phyloP scores from a whole-genome alignment of 2,329 filamentous ascomycete species.

The Epichloe typhina region DNA sequence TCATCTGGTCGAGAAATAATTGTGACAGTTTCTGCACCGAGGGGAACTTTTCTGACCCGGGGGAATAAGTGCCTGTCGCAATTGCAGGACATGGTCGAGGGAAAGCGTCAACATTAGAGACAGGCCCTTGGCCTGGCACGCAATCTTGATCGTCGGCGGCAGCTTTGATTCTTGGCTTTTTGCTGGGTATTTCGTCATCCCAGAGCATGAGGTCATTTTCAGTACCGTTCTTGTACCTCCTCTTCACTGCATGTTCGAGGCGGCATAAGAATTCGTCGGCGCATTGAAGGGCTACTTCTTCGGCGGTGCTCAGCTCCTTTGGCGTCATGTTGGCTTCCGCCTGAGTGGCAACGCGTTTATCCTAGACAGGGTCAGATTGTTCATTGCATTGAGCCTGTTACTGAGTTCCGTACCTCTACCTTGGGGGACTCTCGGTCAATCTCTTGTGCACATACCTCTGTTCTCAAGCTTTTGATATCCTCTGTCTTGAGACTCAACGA shows the following conservation, averaged over 20 bases:
- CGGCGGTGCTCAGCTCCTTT: not conserved
- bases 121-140: not conserved
- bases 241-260: not conserved
- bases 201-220: not conserved
- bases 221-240: not conserved
- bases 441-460: not conserved
- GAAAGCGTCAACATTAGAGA: not conserved
- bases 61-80: not conserved
- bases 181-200: not conserved
- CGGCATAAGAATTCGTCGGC: not conserved
- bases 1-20: not conserved
- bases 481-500: not conserved
- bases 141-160: too few relatives aligned
- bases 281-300: not conserved
- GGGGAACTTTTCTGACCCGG: not conserved
- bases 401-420: not conserved
- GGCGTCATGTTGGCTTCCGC: not conserved
- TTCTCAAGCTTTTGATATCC: not conserved
- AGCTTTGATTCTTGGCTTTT: not conserved
- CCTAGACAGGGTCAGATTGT: not conserved
- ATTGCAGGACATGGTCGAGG: not conserved
- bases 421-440: not conserved
- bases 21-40: not conserved
- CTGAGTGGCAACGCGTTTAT: not conserved
- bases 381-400: not conserved